Percentiles rank a stretch among this genome's conserved stretches.
phyloP scores from a whole-genome alignment of 169 alveolate species.

The Cryptosporidium bovis region DNA sequence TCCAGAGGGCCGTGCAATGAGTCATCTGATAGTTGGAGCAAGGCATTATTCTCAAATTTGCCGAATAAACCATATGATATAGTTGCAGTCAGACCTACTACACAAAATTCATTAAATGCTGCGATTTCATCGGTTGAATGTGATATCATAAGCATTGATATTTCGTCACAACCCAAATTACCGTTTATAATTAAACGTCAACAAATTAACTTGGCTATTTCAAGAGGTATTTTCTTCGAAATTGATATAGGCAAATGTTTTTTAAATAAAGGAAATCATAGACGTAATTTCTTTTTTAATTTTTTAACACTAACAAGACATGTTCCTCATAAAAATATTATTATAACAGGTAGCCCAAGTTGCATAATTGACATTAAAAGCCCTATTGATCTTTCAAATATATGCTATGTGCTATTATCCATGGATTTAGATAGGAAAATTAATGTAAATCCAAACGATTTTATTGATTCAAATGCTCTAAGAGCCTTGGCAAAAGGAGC shows the following conservation, averaged over 20 bases:
- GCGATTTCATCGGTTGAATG: conserved; percentile 65
- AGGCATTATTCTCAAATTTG: conserved; percentile 44
- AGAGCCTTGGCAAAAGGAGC: conserved; percentile 62
- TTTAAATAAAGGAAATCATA: conserved; percentile 41
- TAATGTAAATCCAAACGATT: conserved; percentile 22
- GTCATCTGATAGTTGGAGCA: conserved; percentile 72
- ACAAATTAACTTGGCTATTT: conserved; percentile 54
- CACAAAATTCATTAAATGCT: conserved; percentile 46
- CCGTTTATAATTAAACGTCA: conserved; percentile 56
- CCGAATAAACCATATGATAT: conserved; percentile 46
- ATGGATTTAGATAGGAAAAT: conserved; percentile 55
- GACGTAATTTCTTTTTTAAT: conserved; percentile 46
- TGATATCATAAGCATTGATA: conserved; percentile 52
- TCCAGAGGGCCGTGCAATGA: conserved; percentile 63
- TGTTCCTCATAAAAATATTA: conserved; percentile 47
- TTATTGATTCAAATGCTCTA: conserved; percentile 25
- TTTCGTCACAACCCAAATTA: conserved; percentile 40
- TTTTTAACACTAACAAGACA: conserved; percentile 41
- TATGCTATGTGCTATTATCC: conserved; percentile 29
- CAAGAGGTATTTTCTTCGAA: conserved; percentile 65
- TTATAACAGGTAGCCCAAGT: conserved; percentile 37
- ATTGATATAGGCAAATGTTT: conserved; percentile 35
- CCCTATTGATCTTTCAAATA: conserved; percentile 61
- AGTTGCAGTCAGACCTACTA: conserved; percentile 65
- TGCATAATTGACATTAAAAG: conserved; percentile 22